Conservation (phyloP, 306 rosid genomes). For the Ammopiptanthus mongolicus region DNA sequence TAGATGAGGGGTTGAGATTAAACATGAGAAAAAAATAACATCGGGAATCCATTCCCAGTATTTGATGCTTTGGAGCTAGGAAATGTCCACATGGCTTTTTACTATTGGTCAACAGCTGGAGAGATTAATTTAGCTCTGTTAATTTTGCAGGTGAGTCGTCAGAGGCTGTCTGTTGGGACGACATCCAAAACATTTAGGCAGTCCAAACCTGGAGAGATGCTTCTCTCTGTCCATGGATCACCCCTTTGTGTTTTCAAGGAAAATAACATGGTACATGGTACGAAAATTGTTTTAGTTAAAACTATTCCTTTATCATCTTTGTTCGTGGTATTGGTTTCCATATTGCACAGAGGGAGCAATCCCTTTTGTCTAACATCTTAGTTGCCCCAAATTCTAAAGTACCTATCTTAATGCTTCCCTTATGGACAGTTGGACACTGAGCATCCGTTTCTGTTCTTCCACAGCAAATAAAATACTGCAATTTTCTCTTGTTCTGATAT, state of each 20-base stretch:
- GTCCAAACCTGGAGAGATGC: constrained; percentile 89
- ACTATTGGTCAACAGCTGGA: not conserved
- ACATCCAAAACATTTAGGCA: constrained; percentile 69
- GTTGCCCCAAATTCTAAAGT: not conserved
- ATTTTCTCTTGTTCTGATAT: constrained; percentile 10
- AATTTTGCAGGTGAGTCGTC: constrained; percentile 54
- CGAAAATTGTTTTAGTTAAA: not conserved
- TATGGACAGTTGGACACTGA: not conserved
- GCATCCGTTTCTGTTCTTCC: not conserved
- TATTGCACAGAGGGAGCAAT: not conserved
- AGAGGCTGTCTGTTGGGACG: constrained; percentile 77
- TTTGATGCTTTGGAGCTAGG: not conserved
- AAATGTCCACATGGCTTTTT: not conserved
- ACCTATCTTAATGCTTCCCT: not conserved
- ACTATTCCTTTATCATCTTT: constrained; percentile 1
- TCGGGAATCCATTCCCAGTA: too few species aligned
- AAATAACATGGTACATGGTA: constrained; percentile 84
- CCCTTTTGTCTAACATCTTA: not conserved
- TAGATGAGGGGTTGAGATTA: too few species aligned
- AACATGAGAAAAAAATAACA: too few species aligned
- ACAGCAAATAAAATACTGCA: not conserved
- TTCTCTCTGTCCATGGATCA: constrained; percentile 85
- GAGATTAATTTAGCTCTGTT: not conserved
- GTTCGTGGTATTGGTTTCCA: not conserved
- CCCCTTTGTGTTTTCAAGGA: constrained; percentile 86